These are phyloP conservation scores for Pythium sukuiense DNA, from an alignment of 352 stramenopile genomes.

Conservation along the genomic window DNA sequence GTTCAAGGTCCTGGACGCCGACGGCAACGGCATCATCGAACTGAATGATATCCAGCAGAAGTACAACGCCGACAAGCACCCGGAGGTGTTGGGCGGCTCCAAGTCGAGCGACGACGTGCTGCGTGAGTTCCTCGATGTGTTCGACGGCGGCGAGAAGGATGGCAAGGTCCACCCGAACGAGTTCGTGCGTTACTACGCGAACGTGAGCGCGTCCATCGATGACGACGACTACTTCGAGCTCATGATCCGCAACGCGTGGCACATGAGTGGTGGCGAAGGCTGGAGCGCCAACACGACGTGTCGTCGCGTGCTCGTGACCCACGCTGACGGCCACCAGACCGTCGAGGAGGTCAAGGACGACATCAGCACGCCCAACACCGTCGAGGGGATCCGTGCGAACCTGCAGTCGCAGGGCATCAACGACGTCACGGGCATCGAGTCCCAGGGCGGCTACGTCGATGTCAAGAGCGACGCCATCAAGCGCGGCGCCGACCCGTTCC, in stretches of 20 bases:
- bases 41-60: conserved; percentile 72
- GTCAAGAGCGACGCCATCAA: conserved; percentile 46
- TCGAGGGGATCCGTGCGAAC: conserved; percentile 76
- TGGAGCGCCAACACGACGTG: conserved; percentile 86
- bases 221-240: conserved; percentile 93
- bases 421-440: conserved; percentile 46
- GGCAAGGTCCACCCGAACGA: conserved; percentile 83
- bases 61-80: conserved; percentile 85
- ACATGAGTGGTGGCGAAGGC: conserved; percentile 84
- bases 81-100: conserved; percentile 73
- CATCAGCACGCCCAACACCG: conserved; percentile 62
- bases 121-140: conserved; percentile 84
- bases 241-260: conserved; percentile 90
- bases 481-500: conserved; percentile 44
- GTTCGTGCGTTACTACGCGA: conserved; percentile 90
- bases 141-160: conserved; percentile 87
- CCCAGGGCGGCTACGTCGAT: conserved; percentile 49
- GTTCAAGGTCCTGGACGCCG: conserved; percentile 76
- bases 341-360: conserved; percentile 88
- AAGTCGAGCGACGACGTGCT: conserved; percentile 77
- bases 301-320: conserved; percentile 85
- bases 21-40: conserved; percentile 72
- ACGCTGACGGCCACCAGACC: conserved; percentile 73
- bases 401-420: conserved; percentile 69
- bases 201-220: conserved; percentile 89